Conservation (phyloP, 495 filamentous ascomycete species). For the Aspergillus ostianus region DNA sequence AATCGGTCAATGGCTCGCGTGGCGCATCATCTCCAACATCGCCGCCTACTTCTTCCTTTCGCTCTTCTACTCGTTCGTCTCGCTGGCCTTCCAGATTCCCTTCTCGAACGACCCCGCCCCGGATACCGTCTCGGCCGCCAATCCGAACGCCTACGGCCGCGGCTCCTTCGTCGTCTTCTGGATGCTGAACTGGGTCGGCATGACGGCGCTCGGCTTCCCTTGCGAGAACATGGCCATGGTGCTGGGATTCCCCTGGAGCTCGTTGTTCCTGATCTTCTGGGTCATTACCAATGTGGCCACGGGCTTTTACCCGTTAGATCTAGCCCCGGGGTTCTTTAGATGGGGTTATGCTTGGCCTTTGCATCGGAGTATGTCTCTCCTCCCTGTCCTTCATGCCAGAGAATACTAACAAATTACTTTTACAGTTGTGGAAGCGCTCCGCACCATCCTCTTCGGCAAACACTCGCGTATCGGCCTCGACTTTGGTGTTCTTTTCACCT, state of each 20-base stretch:
- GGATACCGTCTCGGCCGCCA: slow-evolving; percentile 39
- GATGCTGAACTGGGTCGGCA: slow-evolving; percentile 73
- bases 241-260: slow-evolving; percentile 64
- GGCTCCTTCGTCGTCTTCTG: slow-evolving; percentile 68
- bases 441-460: slow-evolving; percentile 62
- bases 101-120: slow-evolving; percentile 49
- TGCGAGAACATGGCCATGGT: slow-evolving; percentile 75
- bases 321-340: slow-evolving; percentile 59
- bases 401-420: slow-evolving; percentile 6
- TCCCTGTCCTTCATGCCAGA: not conserved
- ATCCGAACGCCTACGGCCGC: slow-evolving; percentile 57
- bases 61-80: slow-evolving; percentile 63
- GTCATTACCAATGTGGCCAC: slow-evolving; percentile 69
- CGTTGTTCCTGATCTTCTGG: slow-evolving; percentile 74
- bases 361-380: slow-evolving; percentile 49
- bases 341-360: slow-evolving; percentile 77
- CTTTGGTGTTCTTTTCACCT: slow-evolving; percentile 61
- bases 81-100: slow-evolving; percentile 64
- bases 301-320: slow-evolving; percentile 59
- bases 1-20: slow-evolving; percentile 58
- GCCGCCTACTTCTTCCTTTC: slow-evolving; percentile 66
- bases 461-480: slow-evolving; percentile 63
- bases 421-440: slow-evolving; percentile 59
- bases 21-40: slow-evolving; percentile 60
- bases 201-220: slow-evolving; percentile 65